Evolutionary conservation across 2,329 filamentous ascomycete species (phyloP), one percentile per base, ranked within the genome.

Genomic region (Pseudogymnoascus sp.): DNA sequence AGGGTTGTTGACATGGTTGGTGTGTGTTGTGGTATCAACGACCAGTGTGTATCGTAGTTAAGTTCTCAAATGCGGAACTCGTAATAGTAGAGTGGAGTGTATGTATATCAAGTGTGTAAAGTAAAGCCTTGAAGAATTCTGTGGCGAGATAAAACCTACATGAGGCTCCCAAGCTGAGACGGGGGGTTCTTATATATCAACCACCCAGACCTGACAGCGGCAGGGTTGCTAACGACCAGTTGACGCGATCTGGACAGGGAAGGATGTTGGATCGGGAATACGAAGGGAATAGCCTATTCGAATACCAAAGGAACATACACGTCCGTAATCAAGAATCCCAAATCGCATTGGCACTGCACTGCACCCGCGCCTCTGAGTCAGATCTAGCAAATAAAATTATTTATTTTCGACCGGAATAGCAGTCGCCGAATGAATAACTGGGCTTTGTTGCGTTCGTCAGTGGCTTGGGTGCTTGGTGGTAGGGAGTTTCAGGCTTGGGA

Each of bases 111-210:
- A 55, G 27, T 33, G 21, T 21, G 44, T 55, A 55, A 55, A 55
- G 44, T 55, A 55, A 31, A 17, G 27, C 15, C 29, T 33, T 55
- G 27, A 55, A 17, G 29, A 55, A 33, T 55, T 27, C 21, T 21
- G n/a, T 55, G 48, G 29, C 29, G 29, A 55, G 31, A 55, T 55
- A 55, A 27, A 55, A 55, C 48, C 29, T 55, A 33, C 48, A 33
- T 33, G 48, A 33, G 27, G n/a, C 48, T 55, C 7, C 27, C 31
- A n/a, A 55, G 27, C 48, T 55, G 48, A 17, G 48, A 17, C 29
- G 27, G 17, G 48, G n/a, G 48, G n/a, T 13, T 55, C 48, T 55
- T 55, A 55, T 55, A 55, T 55, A 55, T 55, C 27, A 55, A 55
- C 15, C 33, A 17, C 12, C 21, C 21, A 3, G 21, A 21, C 21